Conservation (phyloP, 768 basidiomycete genomes). For the Tricholoma hemisulphureum region DNA sequence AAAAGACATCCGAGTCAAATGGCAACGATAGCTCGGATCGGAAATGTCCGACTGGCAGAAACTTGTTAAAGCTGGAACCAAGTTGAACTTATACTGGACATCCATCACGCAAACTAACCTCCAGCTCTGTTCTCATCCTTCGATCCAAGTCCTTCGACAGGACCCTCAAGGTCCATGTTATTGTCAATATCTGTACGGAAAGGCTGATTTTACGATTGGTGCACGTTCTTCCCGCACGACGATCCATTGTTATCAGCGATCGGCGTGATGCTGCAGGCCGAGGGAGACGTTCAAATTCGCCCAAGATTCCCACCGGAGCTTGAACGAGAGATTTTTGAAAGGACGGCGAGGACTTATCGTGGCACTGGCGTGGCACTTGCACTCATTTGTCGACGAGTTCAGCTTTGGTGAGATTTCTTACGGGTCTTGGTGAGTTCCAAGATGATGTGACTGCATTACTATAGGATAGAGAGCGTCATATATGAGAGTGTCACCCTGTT, state of each 20-base stretch:
- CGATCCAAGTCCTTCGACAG: not conserved
- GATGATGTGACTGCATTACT: not conserved
- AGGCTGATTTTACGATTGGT: not conserved
- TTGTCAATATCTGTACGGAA: not conserved
- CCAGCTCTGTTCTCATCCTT: not conserved
- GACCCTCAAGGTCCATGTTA: not conserved
- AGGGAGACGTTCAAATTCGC: not conserved
- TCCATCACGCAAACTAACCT: not conserved
- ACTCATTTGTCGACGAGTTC: conserved; percentile 21
- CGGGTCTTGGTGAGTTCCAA: not conserved
- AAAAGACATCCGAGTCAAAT: not conserved
- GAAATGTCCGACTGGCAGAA: not conserved
- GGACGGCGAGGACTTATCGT: conserved; percentile 16
- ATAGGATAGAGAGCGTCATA: conserved; percentile 23
- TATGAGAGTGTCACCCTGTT: conserved; percentile 25
- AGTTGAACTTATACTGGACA: too few relatives aligned
- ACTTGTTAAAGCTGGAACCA: too few relatives aligned
- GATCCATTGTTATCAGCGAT: not conserved
- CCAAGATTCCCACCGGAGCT: conserved; percentile 23
- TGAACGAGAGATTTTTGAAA: conserved; percentile 26
- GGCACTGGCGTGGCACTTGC: conserved; percentile 18
- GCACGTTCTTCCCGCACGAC: not conserved
- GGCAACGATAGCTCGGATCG: too few relatives aligned
- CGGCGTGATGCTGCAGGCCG: not conserved
- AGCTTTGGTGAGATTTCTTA: conserved; percentile 17